Evolutionary conservation across 139 green algal genomes (phyloP).

Genomic region (Axilococcus clingmanii): DNA sequence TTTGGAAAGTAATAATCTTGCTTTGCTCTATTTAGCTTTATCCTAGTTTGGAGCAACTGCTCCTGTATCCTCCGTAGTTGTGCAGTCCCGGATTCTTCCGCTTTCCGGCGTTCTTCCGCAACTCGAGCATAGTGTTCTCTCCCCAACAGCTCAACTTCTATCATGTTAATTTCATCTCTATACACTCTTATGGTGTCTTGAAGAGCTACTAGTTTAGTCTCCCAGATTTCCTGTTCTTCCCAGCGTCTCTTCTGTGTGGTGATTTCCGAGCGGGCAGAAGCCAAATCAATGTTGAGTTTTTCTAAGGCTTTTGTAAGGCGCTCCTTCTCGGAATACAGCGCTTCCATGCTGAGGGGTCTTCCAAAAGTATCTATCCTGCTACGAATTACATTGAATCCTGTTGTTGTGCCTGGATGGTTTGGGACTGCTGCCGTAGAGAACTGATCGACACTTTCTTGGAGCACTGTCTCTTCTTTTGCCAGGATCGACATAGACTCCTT

Average conservation of each 20-base stretch:
- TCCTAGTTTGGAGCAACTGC: conserved; percentile 27
- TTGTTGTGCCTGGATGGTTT: conserved; percentile 10
- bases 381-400: conserved; percentile 39
- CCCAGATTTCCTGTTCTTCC: conserved; percentile 35
- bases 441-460: conserved; percentile 8
- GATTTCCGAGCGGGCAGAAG: conserved; percentile 19
- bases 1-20: conserved; percentile 52
- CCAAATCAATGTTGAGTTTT: conserved; percentile 20
- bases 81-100: conserved; percentile 22
- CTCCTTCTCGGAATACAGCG: conserved; percentile 22
- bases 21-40: conserved; percentile 50
- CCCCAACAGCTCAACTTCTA: conserved; percentile 38
- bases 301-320: conserved; percentile 18
- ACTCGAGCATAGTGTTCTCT: conserved; percentile 20
- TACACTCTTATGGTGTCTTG: conserved; percentile 46
- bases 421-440: conserved; percentile 1
- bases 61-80: conserved; percentile 36
- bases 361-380: conserved; percentile 10
- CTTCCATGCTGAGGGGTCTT: conserved; percentile 10
- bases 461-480: conserved; percentile 11
- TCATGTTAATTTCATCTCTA: conserved; percentile 31
- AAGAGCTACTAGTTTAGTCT: conserved; percentile 38
- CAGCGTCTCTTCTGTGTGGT: neutral
- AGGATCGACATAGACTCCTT: conserved; percentile 11
- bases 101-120: conserved; percentile 14